phyloP scores from a whole-genome alignment of 2,329 filamentous ascomycete genomes.

The Fusarium brevicatenulatum region DNA sequence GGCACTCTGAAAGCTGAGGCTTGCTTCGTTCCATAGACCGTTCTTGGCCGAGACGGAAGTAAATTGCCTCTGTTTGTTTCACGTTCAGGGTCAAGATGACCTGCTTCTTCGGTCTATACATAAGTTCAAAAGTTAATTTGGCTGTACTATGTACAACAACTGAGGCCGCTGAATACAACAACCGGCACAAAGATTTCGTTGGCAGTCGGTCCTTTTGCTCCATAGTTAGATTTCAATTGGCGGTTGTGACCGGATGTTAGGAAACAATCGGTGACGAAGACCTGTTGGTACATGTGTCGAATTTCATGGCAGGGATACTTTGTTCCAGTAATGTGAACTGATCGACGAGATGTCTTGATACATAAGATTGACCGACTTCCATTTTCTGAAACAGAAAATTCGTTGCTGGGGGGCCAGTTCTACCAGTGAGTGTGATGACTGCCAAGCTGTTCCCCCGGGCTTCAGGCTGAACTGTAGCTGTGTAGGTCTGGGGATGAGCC shows the following conservation, averaged over 20 bases:
- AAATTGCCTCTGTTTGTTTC: conserved; percentile 18
- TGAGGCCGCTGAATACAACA: conserved; percentile 2
- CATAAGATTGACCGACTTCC: conserved; percentile 9
- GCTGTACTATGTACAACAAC: conserved; percentile 4
- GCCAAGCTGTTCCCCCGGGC: conserved; percentile 1
- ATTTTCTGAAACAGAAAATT: conserved; percentile 20
- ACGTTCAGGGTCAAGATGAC: conserved; percentile 22
- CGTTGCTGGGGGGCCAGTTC: not conserved
- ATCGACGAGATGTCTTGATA: conserved; percentile 1
- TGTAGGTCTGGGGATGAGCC: not conserved
- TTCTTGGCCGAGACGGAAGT: not conserved
- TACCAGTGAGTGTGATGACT: conserved; percentile 8
- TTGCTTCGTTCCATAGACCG: not conserved
- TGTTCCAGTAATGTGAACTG: conserved; percentile 1
- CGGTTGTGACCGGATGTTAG: not conserved
- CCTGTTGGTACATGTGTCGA: not conserved
- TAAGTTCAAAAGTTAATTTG: conserved; percentile 9
- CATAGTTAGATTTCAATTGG: not conserved
- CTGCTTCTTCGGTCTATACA: conserved; percentile 19
- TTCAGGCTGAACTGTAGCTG: conserved; percentile 23
- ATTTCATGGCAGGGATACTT: conserved; percentile 7
- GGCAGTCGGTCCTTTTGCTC: not conserved
- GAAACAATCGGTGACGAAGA: not conserved
- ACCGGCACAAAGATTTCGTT: conserved; percentile 3
- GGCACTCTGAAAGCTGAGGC: conserved; percentile 5